A percentile compares a stretch with the other conserved stretches of the same genome.
phyloP scores from a whole-genome alignment of 2,329 filamentous ascomycete species.

The Aureobasidium lini region DNA sequence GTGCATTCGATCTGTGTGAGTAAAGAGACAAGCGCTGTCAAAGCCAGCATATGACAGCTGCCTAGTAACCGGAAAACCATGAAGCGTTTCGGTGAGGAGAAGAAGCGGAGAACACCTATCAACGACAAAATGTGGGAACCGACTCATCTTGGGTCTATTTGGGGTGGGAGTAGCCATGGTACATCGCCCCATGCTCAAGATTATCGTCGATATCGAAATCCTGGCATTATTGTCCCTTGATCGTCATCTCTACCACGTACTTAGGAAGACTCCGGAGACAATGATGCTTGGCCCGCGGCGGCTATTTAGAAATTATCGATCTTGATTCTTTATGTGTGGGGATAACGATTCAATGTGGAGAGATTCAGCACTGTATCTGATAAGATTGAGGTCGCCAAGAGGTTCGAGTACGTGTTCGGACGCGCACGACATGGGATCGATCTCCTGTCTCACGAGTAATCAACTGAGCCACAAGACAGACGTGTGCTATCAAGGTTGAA shows the following conservation, averaged over 20 bases:
- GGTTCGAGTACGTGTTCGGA: neutral
- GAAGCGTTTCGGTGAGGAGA: neutral
- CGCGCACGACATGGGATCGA: neutral
- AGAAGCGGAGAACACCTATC: neutral
- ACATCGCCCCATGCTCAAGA: neutral
- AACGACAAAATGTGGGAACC: neutral
- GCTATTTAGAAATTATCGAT: neutral
- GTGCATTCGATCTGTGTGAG: neutral
- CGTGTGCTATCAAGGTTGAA: neutral
- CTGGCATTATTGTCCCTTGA: neutral
- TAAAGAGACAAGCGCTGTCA: neutral
- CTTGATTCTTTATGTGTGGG: neutral
- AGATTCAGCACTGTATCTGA: neutral
- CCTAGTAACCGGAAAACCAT: neutral
- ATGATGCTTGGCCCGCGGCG: conserved; percentile 1
- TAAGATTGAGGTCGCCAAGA: neutral
- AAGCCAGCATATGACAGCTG: neutral
- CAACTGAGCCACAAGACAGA: neutral
- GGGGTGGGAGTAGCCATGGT: neutral
- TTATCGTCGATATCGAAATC: neutral
- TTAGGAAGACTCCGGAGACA: neutral
- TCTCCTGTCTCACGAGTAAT: neutral
- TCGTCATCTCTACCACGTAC: neutral
- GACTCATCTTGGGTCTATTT: neutral
- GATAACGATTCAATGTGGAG: neutral